Evolutionary conservation across 2,329 filamentous ascomycete species (phyloP).

Genomic region (Xylariaceae sp.): DNA sequence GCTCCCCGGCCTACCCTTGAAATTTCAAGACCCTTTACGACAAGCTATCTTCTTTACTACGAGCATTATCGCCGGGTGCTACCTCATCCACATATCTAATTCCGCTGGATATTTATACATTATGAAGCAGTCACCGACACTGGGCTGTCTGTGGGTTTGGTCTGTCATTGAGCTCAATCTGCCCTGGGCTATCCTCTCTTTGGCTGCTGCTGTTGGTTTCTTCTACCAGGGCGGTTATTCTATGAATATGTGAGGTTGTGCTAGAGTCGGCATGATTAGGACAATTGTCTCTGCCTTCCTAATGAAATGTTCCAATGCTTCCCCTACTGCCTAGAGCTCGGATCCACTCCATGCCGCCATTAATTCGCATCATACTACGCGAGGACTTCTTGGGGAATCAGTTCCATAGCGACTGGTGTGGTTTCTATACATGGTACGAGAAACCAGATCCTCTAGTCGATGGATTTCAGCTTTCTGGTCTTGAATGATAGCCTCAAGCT

Average conservation of each 20-base stretch:
- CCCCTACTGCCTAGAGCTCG: neutral
- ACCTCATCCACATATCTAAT: slow-evolving; percentile 83
- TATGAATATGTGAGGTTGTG: slow-evolving; percentile 42
- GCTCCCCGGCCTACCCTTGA: slow-evolving; percentile 55
- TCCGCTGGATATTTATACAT: slow-evolving; percentile 80
- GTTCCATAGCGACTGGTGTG: slow-evolving; percentile 21
- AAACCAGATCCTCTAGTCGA: slow-evolving; percentile 38
- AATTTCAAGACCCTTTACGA: slow-evolving; percentile 55
- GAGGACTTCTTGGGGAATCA: slow-evolving; percentile 6
- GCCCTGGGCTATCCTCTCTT: slow-evolving; percentile 63
- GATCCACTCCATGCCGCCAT: neutral
- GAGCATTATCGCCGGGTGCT: slow-evolving; percentile 71
- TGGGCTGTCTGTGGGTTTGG: slow-evolving; percentile 94
- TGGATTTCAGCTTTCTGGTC: slow-evolving; percentile 38
- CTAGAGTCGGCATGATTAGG: neutral
- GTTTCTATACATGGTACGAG: slow-evolving; percentile 33
- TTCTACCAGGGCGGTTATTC: slow-evolving; percentile 57
- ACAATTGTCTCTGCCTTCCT: slow-evolving; percentile 1
- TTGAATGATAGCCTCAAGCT: slow-evolving; percentile 35
- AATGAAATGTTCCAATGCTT: slow-evolving; percentile 12
- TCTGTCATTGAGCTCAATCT: slow-evolving; percentile 85
- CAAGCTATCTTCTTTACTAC: slow-evolving; percentile 68
- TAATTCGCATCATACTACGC: slow-evolving; percentile 16
- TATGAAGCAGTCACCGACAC: slow-evolving; percentile 88
- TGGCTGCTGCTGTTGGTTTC: slow-evolving; percentile 53